A percentile compares a stretch with the other conserved stretches of the same genome.
Evolutionary conservation across 805 yeast species (phyloP).

Genomic region (Kregervanrija pseudodelftensis): DNA sequence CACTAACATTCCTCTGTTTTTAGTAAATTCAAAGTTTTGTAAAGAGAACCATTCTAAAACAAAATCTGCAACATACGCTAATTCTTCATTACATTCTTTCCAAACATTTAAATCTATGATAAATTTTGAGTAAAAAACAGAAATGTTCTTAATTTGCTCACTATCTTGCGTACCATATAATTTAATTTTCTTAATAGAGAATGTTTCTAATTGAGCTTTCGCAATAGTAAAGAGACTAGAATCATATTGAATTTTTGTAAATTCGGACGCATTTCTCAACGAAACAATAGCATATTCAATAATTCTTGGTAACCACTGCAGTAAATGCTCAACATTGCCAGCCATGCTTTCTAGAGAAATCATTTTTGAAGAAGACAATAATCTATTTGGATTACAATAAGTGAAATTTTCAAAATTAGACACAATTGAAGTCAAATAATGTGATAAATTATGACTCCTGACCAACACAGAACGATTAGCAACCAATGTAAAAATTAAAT

Average conservation of each 20-base stretch:
- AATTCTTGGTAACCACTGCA: constrained; percentile 31
- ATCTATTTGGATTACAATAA: background rate
- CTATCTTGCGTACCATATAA: constrained; percentile 13
- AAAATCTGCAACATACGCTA: constrained; percentile 42
- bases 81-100: constrained; percentile 24
- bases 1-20: constrained; percentile 17
- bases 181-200: constrained; percentile 1
- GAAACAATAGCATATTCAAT: constrained; percentile 28
- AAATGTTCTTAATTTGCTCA: constrained; percentile 16
- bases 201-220: constrained; percentile 14
- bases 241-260: constrained; percentile 5
- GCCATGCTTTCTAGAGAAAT: background rate
- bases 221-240: constrained; percentile 19
- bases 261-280: constrained; percentile 8
- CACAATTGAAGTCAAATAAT: constrained; percentile 6
- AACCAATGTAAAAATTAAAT: constrained; percentile 53
- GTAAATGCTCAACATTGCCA: constrained; percentile 4
- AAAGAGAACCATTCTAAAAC: constrained; percentile 39
- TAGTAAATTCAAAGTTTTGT: constrained; percentile 9
- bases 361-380: background rate
- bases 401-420: constrained; percentile 5
- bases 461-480: constrained; percentile 43
- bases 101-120: constrained; percentile 26
- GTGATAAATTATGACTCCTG: constrained; percentile 19
- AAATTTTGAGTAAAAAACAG: constrained; percentile 20